Evolutionary conservation across 2,329 filamentous ascomycete species (phyloP).

Genomic region (Leptographium wingfieldii): DNA sequence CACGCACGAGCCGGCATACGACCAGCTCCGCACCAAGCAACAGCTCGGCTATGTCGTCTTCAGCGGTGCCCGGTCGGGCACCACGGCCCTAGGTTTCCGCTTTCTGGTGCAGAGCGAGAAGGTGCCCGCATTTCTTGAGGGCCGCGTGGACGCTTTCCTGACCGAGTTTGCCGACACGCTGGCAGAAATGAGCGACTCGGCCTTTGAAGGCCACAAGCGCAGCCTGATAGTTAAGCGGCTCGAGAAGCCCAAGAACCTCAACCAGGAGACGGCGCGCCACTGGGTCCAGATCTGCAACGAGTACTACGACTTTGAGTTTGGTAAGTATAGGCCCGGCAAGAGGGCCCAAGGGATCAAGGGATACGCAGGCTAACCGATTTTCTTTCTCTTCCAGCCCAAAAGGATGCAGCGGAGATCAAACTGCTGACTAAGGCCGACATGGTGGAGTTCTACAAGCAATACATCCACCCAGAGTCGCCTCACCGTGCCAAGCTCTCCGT

Average conservation of each 20-base stretch:
- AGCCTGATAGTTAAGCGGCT: slow-evolving; percentile 77
- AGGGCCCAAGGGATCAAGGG: background rate
- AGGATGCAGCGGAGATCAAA: slow-evolving; percentile 65
- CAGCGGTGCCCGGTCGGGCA: slow-evolving; percentile 57
- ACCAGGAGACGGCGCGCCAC: slow-evolving; percentile 69
- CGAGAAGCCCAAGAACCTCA: slow-evolving; percentile 86
- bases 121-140: slow-evolving; percentile 70
- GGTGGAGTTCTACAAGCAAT: slow-evolving; percentile 62
- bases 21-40: slow-evolving; percentile 91
- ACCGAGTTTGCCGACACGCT: slow-evolving; percentile 52
- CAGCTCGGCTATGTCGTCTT: slow-evolving; percentile 96
- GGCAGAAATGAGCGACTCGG: slow-evolving; percentile 62
- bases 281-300: slow-evolving; percentile 80
- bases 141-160: slow-evolving; percentile 78
- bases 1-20: slow-evolving; percentile 84
- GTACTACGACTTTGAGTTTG: slow-evolving; percentile 78
- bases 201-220: slow-evolving; percentile 84
- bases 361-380: background rate
- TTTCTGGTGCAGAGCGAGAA: slow-evolving; percentile 92
- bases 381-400: slow-evolving; percentile 41
- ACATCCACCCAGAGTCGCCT: slow-evolving; percentile 62
- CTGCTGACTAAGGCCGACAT: slow-evolving; percentile 68
- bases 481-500: slow-evolving; percentile 72
- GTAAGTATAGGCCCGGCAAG: slow-evolving; percentile 34
- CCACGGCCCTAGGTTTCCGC: slow-evolving; percentile 73